phyloP scores from a whole-genome alignment of 2,329 filamentous ascomycete genomes.

The Graphilbum fragrans region DNA sequence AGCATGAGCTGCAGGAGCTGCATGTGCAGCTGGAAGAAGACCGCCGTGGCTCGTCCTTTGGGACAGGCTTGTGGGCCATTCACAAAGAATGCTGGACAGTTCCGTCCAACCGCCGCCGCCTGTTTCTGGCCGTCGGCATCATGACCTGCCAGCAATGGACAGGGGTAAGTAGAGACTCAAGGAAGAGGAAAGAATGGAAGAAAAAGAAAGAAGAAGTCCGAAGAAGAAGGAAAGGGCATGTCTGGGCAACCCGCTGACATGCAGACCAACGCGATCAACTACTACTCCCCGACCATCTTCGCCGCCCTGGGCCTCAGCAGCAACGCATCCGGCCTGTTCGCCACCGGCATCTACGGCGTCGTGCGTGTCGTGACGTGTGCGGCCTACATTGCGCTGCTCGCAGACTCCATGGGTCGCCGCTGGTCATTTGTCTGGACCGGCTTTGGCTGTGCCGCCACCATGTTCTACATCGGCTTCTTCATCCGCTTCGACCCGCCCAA shows the following conservation, averaged over 20 bases:
- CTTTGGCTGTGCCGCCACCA: conserved; percentile 10
- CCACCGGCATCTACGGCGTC: conserved; percentile 52
- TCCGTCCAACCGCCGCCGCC: conserved; percentile 31
- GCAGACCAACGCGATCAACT: conserved; percentile 54
- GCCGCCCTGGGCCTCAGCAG: conserved; percentile 46
- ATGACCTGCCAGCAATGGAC: conserved; percentile 40
- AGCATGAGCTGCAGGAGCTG: conserved; percentile 18
- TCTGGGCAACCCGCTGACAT: too few species aligned
- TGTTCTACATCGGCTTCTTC: conserved; percentile 39
- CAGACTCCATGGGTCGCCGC: conserved; percentile 12
- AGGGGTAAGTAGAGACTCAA: too few species aligned
- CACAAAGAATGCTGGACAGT: conserved; percentile 16
- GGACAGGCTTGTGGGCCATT: conserved; percentile 10
- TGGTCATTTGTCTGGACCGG: conserved; percentile 13
- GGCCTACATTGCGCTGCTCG: conserved; percentile 7
- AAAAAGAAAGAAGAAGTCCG: too few species aligned
- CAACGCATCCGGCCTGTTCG: conserved; percentile 43
- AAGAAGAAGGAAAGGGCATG: too few species aligned
- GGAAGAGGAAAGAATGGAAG: too few species aligned
- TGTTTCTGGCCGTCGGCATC: conserved; percentile 30
- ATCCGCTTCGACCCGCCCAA: conserved; percentile 30
- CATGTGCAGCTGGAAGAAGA: conserved; percentile 15
- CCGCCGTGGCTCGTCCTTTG: conserved; percentile 10
- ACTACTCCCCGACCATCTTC: conserved; percentile 52
- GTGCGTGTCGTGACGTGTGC: conserved; percentile 45